Percentiles rank a stretch among this genome's conserved stretches.
These are phyloP conservation scores for Chrysochromulina tobinii DNA, from an alignment of 78 protist genomes.

Conservation along the genomic window DNA sequence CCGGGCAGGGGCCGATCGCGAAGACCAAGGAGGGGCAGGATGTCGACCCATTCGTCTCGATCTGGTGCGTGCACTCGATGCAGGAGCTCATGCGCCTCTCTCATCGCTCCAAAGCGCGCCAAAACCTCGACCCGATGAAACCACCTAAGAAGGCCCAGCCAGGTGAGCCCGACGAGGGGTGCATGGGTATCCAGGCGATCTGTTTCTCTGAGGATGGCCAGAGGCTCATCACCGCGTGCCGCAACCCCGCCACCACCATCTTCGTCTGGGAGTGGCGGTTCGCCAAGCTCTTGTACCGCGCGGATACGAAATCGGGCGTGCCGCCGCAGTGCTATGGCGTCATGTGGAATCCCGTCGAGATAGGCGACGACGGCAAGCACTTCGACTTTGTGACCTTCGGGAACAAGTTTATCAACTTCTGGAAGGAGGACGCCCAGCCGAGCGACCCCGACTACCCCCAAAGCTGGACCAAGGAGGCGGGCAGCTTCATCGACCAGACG, in stretches of 20 bases:
- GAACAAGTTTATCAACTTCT: not conserved
- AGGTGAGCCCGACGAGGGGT: too few species aligned
- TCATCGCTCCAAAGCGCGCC: too few species aligned
- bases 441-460: not conserved
- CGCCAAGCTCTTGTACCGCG: not conserved
- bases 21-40: not conserved
- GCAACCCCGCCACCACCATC: not conserved
- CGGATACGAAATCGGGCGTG: not conserved
- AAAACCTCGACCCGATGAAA: not conserved
- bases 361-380: not conserved
- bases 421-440: not conserved
- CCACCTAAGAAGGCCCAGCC: not conserved
- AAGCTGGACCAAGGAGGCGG: not conserved
- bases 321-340: not conserved
- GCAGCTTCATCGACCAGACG: not conserved
- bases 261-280: not conserved
- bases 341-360: not conserved
- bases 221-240: not conserved
- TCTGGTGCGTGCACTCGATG: conserved; percentile 12
- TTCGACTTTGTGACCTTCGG: not conserved
- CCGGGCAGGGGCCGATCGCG: not conserved
- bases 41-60: not conserved
- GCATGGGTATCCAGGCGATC: not conserved
- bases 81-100: not conserved
- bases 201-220: not conserved